Percentiles rank a stretch among this genome's conserved stretches.
Conservation (phyloP, 768 basidiomycete species). For the Saitozyma podzolica region DNA sequence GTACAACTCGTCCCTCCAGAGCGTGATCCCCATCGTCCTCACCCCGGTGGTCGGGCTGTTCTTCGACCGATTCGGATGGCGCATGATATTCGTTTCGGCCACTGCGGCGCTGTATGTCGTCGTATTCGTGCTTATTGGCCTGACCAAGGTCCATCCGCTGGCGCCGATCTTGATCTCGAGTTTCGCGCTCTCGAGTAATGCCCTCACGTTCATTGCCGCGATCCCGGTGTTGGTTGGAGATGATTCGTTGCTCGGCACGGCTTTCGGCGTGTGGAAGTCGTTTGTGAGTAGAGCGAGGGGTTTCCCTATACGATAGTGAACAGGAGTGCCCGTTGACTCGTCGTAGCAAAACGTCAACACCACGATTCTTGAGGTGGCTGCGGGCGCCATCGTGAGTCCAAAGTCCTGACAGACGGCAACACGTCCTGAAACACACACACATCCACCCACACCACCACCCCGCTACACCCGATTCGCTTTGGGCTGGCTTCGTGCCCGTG, state of each 20-base stretch:
- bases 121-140: constrained; percentile 45
- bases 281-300: constrained; percentile 24
- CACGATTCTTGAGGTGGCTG: constrained; percentile 42
- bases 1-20: constrained; percentile 46
- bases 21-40: constrained; percentile 48
- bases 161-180: constrained; percentile 43
- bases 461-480: neutral
- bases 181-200: constrained; percentile 42
- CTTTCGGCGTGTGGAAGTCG: constrained; percentile 48
- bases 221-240: constrained; percentile 45
- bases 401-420: neutral
- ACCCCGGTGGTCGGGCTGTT: constrained; percentile 46
- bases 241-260: constrained; percentile 42
- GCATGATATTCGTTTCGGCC: constrained; percentile 43
- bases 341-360: constrained; percentile 33
- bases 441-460: no score
- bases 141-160: constrained; percentile 46
- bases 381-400: constrained; percentile 40
- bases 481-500: neutral
- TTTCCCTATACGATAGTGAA: neutral
- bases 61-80: constrained; percentile 47
- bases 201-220: constrained; percentile 43
- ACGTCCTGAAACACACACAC: no score
- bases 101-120: constrained; percentile 46
- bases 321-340: neutral